A percentile compares a stretch with the other conserved stretches of the same genome.
phyloP scores from a whole-genome alignment of 2,329 filamentous ascomycete genomes.

The Westerdykella aurantiaca region DNA sequence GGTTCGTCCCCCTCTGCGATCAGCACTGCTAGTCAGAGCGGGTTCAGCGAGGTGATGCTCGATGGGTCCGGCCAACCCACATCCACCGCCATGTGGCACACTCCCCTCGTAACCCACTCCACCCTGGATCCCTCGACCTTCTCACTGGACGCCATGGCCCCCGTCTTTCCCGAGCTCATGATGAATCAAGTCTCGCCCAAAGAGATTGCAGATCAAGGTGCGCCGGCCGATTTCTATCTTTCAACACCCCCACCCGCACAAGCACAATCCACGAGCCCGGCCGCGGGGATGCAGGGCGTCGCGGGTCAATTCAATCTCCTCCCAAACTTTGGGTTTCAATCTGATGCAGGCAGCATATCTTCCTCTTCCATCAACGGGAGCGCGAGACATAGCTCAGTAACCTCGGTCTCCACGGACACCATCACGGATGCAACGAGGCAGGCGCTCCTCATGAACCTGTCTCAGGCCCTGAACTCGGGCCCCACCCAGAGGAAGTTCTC shows the following conservation, averaged over 20 bases:
- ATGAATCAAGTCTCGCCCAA: constrained; percentile 66
- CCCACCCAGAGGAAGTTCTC: constrained; percentile 53
- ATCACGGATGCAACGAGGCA: constrained; percentile 62
- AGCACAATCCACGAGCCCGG: constrained; percentile 62
- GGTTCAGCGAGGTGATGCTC: constrained; percentile 84
- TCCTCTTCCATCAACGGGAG: constrained; percentile 67
- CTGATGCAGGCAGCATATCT: constrained; percentile 57
- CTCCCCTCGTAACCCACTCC: constrained; percentile 58
- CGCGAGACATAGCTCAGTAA: constrained; percentile 55
- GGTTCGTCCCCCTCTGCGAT: constrained; percentile 94
- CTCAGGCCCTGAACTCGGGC: constrained; percentile 53
- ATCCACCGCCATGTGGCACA: constrained; percentile 36
- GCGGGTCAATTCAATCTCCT: constrained; percentile 54
- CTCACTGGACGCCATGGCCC: constrained; percentile 66
- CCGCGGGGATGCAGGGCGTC: constrained; percentile 60
- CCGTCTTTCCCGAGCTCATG: constrained; percentile 70
- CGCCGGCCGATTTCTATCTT: constrained; percentile 66
- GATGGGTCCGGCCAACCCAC: constrained; percentile 55
- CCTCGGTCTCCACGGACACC: constrained; percentile 57
- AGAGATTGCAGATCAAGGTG: constrained; percentile 63
- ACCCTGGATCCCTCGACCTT: constrained; percentile 62
- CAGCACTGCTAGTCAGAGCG: constrained; percentile 88
- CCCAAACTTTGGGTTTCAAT: constrained; percentile 62
- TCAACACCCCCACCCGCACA: constrained; percentile 67
- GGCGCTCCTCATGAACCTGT: constrained; percentile 56